Conservation (phyloP, 1,139 yeast species). For the Scheffersomyces segobiensis region DNA sequence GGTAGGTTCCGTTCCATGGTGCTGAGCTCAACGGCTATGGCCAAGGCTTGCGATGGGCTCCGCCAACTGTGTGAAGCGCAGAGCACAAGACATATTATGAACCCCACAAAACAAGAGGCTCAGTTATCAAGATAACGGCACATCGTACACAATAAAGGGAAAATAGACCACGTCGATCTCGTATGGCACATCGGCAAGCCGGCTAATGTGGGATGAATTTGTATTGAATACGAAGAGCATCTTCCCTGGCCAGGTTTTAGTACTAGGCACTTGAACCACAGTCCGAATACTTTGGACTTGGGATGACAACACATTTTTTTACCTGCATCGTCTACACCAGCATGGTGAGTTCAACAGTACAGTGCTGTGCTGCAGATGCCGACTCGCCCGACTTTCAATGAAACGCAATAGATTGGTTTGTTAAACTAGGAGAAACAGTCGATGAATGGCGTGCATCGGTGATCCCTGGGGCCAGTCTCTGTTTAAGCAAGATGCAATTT, state of each 20-base stretch:
- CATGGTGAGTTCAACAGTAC: not conserved
- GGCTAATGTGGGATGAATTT: not conserved
- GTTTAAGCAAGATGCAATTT: not conserved
- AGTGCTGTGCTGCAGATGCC: not conserved
- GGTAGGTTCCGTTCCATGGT: not conserved
- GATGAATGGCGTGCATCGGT: not conserved
- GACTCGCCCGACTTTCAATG: not conserved
- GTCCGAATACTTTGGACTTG: too few species aligned
- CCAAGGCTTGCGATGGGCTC: not conserved
- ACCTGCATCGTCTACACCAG: not conserved
- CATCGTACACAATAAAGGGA: not conserved
- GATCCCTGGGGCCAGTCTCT: not conserved
- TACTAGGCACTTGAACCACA: too few species aligned
- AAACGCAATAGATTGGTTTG: not conserved
- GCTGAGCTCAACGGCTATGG: not conserved
- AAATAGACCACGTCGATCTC: not conserved
- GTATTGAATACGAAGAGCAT: not conserved
- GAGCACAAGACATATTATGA: not conserved
- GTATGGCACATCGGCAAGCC: not conserved
- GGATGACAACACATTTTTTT: too few species aligned
- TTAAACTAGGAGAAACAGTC: not conserved
- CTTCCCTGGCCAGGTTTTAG: too few species aligned
- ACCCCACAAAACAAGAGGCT: not conserved
- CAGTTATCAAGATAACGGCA: not conserved
- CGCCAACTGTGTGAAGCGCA: too few species aligned